phyloP scores from a whole-genome alignment of 2,329 filamentous ascomycete genomes.

The Pyrenophora teres region DNA sequence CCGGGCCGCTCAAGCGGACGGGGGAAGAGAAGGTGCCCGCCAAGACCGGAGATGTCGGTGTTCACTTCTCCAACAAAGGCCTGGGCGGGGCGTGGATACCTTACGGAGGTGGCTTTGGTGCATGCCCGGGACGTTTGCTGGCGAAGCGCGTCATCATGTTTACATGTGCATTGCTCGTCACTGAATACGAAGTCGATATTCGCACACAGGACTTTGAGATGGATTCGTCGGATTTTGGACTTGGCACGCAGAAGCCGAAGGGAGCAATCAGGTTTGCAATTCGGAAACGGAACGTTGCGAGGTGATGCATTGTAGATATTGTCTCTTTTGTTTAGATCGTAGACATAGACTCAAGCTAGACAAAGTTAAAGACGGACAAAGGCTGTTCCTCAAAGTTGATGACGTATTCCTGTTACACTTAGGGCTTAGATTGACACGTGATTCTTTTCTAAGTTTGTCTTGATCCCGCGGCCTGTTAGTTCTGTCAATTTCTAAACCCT shows the following conservation, averaged over 20 bases:
- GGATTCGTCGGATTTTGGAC: neutral
- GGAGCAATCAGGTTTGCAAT: neutral
- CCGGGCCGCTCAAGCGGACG: neutral
- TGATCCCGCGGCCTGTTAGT: too few relatives aligned
- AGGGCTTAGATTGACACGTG: too few relatives aligned
- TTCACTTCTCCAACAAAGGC: neutral
- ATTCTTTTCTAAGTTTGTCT: too few relatives aligned
- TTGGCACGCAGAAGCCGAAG: neutral
- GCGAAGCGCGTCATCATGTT: neutral
- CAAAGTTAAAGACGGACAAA: too few relatives aligned
- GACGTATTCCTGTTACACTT: too few relatives aligned
- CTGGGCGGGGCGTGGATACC: neutral
- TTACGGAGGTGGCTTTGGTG: neutral
- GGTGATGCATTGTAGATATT: too few relatives aligned
- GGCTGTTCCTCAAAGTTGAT: too few relatives aligned
- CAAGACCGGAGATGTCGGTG: neutral
- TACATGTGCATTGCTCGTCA: neutral
- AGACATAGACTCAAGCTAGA: too few relatives aligned
- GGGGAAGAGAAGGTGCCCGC: neutral
- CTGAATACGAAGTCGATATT: neutral
- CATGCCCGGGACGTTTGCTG: neutral
- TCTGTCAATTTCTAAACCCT: too few relatives aligned
- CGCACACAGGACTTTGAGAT: neutral
- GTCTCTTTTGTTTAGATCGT: too few relatives aligned
- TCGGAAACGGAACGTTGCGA: neutral